These are phyloP conservation scores for Graphilbum ipis-grandicollis DNA, from an alignment of 2,329 filamentous ascomycete species.

Conservation along the genomic window DNA sequence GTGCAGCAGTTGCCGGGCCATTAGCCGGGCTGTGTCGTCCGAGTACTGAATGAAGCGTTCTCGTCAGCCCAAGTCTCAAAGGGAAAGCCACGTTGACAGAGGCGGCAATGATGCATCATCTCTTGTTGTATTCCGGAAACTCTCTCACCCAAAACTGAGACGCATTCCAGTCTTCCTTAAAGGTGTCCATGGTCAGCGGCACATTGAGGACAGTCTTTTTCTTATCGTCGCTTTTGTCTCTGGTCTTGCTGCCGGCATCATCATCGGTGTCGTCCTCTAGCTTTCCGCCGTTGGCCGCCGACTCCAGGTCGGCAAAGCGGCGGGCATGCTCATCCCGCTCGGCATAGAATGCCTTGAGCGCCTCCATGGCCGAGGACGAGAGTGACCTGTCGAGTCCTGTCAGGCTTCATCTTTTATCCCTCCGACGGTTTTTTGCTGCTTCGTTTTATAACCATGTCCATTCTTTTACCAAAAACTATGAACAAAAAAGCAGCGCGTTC, in stretches of 20 bases:
- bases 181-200: conserved; percentile 45
- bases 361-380: conserved; percentile 46
- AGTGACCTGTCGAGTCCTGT: conserved; percentile 29
- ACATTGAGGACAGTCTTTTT: conserved; percentile 1
- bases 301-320: conserved; percentile 51
- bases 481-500: no score
- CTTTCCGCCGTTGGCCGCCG: conserved; percentile 40
- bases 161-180: conserved; percentile 68
- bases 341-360: conserved; percentile 56
- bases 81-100: no score
- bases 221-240: conserved; percentile 4
- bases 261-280: no score
- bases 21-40: conserved; percentile 47
- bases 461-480: no score
- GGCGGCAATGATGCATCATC: no score
- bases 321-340: conserved; percentile 51
- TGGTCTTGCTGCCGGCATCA: no score
- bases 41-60: conserved; percentile 38
- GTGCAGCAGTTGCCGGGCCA: conserved; percentile 49
- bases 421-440: not conserved
- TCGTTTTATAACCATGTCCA: not conserved
- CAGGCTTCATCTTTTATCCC: not conserved
- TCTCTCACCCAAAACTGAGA: conserved; percentile 59
- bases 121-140: no score
- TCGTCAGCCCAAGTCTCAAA: no score